Percentiles rank a stretch among this genome's conserved stretches.
These are phyloP conservation scores for Rhizoclosmatium globosum DNA, from an alignment of 192 early-diverging fungal species.

Conservation along the genomic window DNA sequence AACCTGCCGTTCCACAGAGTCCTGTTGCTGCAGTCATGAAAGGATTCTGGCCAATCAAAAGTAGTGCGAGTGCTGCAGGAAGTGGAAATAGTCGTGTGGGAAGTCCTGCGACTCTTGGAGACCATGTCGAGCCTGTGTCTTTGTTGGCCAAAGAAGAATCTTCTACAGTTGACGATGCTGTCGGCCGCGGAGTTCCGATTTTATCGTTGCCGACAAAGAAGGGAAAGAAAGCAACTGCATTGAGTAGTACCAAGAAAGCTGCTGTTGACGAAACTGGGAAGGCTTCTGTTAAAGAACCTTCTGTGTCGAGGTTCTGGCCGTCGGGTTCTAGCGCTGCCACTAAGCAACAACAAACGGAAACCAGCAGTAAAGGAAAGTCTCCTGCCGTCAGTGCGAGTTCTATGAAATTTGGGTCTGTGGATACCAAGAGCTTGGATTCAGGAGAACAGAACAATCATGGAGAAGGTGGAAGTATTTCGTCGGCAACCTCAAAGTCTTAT, in stretches of 20 bases:
- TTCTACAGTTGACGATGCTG: too few species aligned
- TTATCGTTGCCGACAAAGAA: too few species aligned
- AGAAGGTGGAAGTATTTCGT: background rate
- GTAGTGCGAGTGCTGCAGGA: background rate
- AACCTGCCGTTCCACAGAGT: background rate
- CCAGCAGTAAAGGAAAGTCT: too few species aligned
- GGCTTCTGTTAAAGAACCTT: background rate
- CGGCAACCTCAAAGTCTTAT: background rate
- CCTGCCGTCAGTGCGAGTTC: too few species aligned
- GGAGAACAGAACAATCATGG: background rate
- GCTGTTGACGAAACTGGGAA: background rate
- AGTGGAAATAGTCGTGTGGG: too few species aligned
- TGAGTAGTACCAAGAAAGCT: background rate
- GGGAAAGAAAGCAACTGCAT: background rate
- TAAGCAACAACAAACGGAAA: too few species aligned
- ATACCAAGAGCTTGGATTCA: background rate
- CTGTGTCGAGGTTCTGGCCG: background rate
- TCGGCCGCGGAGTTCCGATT: too few species aligned
- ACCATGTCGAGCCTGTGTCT: too few species aligned
- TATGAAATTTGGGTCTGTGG: too few species aligned
- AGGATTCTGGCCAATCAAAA: background rate
- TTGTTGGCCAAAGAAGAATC: too few species aligned
- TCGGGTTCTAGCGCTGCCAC: background rate
- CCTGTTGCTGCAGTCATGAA: background rate
- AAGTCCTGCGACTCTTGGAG: background rate